These are phyloP conservation scores for Pseudocercospora crystallina DNA, from an alignment of 2,329 filamentous ascomycete genomes.

Conservation along the genomic window DNA sequence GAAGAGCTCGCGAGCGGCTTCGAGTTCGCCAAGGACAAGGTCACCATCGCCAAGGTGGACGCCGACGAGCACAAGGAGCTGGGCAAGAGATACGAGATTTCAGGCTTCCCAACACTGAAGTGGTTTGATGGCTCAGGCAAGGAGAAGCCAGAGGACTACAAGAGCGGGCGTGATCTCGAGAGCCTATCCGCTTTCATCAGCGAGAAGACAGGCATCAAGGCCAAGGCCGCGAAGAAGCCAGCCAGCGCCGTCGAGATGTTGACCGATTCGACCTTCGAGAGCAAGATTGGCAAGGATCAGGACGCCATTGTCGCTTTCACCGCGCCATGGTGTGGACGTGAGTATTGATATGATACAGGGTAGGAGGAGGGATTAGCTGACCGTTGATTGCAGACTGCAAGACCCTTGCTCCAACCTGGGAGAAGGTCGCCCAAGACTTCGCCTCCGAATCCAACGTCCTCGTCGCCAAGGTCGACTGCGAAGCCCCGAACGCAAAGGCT, in stretches of 20 bases:
- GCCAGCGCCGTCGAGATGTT: slow-evolving; percentile 77
- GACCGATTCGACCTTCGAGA: slow-evolving; percentile 75
- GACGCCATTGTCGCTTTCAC: slow-evolving; percentile 95
- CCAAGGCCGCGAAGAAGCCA: slow-evolving; percentile 70
- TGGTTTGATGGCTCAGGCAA: slow-evolving; percentile 96
- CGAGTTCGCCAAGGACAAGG: slow-evolving; percentile 69
- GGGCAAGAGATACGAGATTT: slow-evolving; percentile 81
- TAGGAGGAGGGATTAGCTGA: too few species aligned
- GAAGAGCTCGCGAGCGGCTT: slow-evolving; percentile 81
- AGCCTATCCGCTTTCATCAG: slow-evolving; percentile 76
- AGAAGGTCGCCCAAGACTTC: slow-evolving; percentile 81
- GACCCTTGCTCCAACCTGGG: slow-evolving; percentile 84
- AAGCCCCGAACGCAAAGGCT: slow-evolving; percentile 79
- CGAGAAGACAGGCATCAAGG: slow-evolving; percentile 82
- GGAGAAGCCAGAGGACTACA: slow-evolving; percentile 75
- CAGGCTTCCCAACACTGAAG: slow-evolving; percentile 96
- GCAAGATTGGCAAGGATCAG: slow-evolving; percentile 78
- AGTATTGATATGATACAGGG: slow-evolving; percentile 45
- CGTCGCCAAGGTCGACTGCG: slow-evolving; percentile 93
- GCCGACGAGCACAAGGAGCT: slow-evolving; percentile 84
- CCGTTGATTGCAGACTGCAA: slow-evolving; percentile 76
- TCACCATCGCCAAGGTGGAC: slow-evolving; percentile 93
- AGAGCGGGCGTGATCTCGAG: slow-evolving; percentile 81
- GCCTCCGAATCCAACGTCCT: slow-evolving; percentile 73
- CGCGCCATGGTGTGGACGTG: slow-evolving; percentile 97